Evolutionary conservation across 2,329 filamentous ascomycete species (phyloP), one percentile per base, ranked within the genome.

Genomic region (Colletotrichum zoysiae): DNA sequence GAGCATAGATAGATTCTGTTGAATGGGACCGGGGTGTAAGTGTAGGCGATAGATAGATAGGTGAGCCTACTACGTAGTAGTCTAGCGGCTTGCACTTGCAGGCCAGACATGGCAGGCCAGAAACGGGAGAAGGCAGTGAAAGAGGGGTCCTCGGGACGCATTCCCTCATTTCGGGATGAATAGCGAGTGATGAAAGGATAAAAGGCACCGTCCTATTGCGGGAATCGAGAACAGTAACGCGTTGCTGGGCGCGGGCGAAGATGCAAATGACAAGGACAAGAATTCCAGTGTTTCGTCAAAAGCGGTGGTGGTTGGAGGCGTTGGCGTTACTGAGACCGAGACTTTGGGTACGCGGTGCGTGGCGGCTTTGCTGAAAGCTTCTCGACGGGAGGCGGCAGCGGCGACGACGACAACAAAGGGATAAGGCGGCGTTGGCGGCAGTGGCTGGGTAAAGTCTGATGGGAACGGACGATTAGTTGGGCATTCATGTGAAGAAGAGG

Each of bases 281-380:
- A n/a, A 55, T 56, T 55, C 30, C 60, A 50, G 44, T 30, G 23
- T 46, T 68, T 64, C 59, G 65, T 72, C 55, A 70, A 59, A 20
- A n/a, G 11, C 4, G 42, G 42, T 38, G 42, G 42, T 71, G 69
- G 69, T 69, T 71, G 69, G 69, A 64, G 62, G 20, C 7, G 50
- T 65, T 46, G 55, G 33, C 57, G 56, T 46, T 51, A 64, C 16
- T n/a, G 33, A 9, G 46, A 57, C 60, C 23, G 42, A 63, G 61
- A 42, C 61, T 56, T 65, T 60, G 53, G 58, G 69, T 71, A 69
- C 55, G 69, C 53, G 63, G 51, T 23, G 20, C 33, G 48, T 35
- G 7, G 59, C 70, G 70, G 65, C 65, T 64, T 64, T 38, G 59
- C 60, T 48, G 23, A 35, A 69, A 69, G 33, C 59, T 64, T 70